A percentile compares a stretch with the other conserved stretches of the same genome.
These are phyloP conservation scores for Iris macrosiphon DNA, from an alignment of 106 monocot genomes.

Conservation along the genomic window DNA sequence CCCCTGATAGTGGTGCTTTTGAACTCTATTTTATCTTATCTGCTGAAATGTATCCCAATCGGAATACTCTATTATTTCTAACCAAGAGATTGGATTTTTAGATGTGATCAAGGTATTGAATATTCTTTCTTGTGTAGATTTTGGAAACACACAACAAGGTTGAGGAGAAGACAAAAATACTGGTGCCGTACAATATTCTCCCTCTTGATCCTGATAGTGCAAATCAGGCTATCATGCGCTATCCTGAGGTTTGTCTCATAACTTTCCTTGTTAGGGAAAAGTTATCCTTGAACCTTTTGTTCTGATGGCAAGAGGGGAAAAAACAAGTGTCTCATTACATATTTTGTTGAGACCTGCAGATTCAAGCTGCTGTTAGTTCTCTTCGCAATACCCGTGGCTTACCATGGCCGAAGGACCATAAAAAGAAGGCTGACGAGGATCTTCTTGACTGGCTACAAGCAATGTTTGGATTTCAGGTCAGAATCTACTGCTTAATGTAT, in stretches of 20 bases:
- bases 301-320: no score
- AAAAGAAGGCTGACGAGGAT: constrained; percentile 57
- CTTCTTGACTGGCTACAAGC: constrained; percentile 89
- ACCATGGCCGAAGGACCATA: constrained; percentile 77
- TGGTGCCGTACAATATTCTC: constrained; percentile 81
- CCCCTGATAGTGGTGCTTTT: no score
- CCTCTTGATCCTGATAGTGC: constrained; percentile 81
- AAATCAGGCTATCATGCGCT: constrained; percentile 72
- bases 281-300: no score
- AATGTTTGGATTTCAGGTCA: constrained; percentile 92
- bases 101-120: no score
- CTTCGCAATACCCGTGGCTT: constrained; percentile 83
- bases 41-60: no score
- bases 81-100: no score
- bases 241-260: constrained; percentile 68
- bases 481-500: background rate
- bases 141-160: constrained; percentile 76
- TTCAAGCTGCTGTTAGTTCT: constrained; percentile 82
- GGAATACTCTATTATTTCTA: no score
- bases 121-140: constrained; percentile 48
- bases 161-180: constrained; percentile 76
- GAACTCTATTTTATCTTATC: no score
- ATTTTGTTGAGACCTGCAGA: constrained; percentile 28
- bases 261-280: background rate
- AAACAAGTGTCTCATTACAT: constrained; percentile 2